Evolutionary conservation across 2,329 filamentous ascomycete species (phyloP).

Genomic region (Tothia fuscella): DNA sequence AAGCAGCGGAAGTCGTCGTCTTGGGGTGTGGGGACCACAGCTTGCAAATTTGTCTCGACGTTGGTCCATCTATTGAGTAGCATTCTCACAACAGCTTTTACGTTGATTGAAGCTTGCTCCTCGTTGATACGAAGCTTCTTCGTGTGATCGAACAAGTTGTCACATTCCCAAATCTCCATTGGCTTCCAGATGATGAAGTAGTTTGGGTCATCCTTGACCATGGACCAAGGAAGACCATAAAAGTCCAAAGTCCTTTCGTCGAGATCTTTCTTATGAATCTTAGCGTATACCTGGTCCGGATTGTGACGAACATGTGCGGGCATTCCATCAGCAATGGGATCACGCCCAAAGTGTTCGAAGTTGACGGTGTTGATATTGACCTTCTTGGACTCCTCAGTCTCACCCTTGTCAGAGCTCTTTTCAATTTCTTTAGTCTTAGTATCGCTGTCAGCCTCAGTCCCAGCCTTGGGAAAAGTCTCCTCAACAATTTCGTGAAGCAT

Average conservation of each 20-base stretch:
- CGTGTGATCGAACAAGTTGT: conserved; percentile 9
- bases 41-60: neutral
- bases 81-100: neutral
- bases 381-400: neutral
- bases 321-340: conserved; percentile 7
- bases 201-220: conserved; percentile 6
- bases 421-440: neutral
- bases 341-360: conserved; percentile 1
- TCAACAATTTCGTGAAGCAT: neutral
- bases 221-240: conserved; percentile 5
- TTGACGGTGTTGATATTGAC: neutral
- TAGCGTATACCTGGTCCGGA: conserved; percentile 14
- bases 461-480: neutral
- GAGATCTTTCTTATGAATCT: conserved; percentile 12
- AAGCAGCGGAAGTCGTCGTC: conserved; percentile 1
- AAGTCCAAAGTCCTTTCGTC: conserved; percentile 3
- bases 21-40: neutral
- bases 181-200: conserved; percentile 11
- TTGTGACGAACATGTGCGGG: conserved; percentile 1
- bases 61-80: conserved; percentile 4
- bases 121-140: conserved; percentile 11
- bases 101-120: conserved; percentile 5
- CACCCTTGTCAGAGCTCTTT: neutral
- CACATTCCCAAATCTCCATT: conserved; percentile 9
- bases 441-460: neutral